Evolutionary conservation across 192 early-diverging fungal genomes (phyloP), one percentile per base, ranked within the genome.

Genomic region (Coemansia sp.): DNA sequence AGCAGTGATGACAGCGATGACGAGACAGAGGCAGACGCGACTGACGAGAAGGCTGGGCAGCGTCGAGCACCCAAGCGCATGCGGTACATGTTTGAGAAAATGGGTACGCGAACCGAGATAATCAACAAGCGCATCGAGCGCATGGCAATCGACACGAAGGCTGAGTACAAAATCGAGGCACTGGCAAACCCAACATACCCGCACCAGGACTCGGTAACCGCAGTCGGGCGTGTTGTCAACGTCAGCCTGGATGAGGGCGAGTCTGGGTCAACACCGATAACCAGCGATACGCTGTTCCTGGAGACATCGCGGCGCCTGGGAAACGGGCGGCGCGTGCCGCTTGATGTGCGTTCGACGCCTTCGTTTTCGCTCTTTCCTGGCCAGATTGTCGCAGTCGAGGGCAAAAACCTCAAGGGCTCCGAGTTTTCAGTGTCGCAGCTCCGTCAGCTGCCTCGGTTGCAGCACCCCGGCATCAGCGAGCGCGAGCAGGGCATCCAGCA

Each of bases 361-460:
- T 77, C 84, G n/a, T 92, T 87, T 70, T 73, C 87, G 39, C 83
- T 98, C 32, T 98, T 98, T 67, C 96, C 95, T 2, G 97, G 97
- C 32, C 96, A 96, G 64, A 80, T 96, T 53, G 83, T 95, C 28
- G 94, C 87, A 2, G 66, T 94, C 5, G 81, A 88, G 52, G 95
- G 91, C 3, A 84, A 84, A 51, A 90, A 89, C 59, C 77, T 82
- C 37, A 85, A 83, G 51, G 87, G 88, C 34, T 67, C 86, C 1
- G 67, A 81, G 64, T 89, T 90, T 64, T 63, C 81, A 2, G 89
- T 83, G 0, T 76, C 87, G 11, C 73, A 81, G 56, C 72, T 90
- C 8, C 77, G 81, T 35, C 63, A 85, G 69, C 79, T 94, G 73
- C 86, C 91, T 22, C 87, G 88, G 11, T 55, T 86, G 17, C 74